phyloP scores from a whole-genome alignment of 352 stramenopile genomes.

The Globisporangium middletonii region DNA sequence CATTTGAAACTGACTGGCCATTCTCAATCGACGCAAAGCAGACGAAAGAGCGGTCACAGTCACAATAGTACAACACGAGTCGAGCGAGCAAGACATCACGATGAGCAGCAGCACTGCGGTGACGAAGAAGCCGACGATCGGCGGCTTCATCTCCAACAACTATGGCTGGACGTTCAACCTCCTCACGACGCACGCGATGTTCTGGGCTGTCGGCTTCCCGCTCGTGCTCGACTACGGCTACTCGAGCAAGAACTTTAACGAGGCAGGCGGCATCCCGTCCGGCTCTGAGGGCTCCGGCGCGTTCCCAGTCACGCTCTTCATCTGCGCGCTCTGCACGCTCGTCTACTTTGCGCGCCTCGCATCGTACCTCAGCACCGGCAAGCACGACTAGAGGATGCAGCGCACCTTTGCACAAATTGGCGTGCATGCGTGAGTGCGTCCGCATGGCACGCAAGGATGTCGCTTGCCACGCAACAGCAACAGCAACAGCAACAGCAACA shows the following conservation, averaged over 20 bases:
- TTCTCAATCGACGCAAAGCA: no score
- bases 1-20: no score
- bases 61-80: no score
- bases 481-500: no score
- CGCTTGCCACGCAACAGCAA: no score
- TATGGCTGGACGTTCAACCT: slow-evolving; percentile 84
- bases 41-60: no score
- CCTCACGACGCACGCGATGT: slow-evolving; percentile 72
- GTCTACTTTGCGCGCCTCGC: slow-evolving; percentile 51
- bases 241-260: slow-evolving; percentile 67
- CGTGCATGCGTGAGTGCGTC: no score
- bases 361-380: slow-evolving; percentile 43
- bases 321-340: slow-evolving; percentile 66
- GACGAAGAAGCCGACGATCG: slow-evolving; percentile 28
- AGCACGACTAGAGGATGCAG: slow-evolving; percentile 17
- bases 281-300: slow-evolving; percentile 67
- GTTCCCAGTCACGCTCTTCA: slow-evolving; percentile 79
- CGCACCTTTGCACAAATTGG: neutral
- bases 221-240: slow-evolving; percentile 77
- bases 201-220: slow-evolving; percentile 79
- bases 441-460: no score
- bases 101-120: slow-evolving; percentile 1
- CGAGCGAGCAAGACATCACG: neutral
- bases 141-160: slow-evolving; percentile 65
- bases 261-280: slow-evolving; percentile 67